Evolutionary conservation across 116 monocot genomes (phyloP), one percentile per base, ranked within the genome.

Genomic region (Zostera marina): DNA sequence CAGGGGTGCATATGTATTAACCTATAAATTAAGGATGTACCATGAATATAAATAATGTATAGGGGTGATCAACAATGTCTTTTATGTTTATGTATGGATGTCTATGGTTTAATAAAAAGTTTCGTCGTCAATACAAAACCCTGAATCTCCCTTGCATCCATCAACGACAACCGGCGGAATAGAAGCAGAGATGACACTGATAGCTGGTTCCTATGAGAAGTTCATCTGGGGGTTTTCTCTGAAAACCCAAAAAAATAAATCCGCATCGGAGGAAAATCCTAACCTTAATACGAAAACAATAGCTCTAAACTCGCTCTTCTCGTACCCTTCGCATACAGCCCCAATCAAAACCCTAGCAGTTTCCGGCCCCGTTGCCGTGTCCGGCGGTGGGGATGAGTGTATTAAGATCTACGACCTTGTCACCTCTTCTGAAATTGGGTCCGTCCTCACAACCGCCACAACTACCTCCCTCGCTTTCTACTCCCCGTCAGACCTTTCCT

Each of bases 201-300:
- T 96, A 22, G 96, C 96, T 16, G 96, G 96, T 8, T 96, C 96
- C 5, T 96, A 96, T 76, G 96, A 96, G 77, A 73, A 71, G 47
- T 89, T 82, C 67, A 78, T 96, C 46, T 96, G 94, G 94, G 89
- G 96, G 7, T 96, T 82, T 76, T 79, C 88, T 44, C 70, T 85
- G 64, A 76, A 80, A 70, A 74, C 68, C 76, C 67, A 71, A 68
- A 68, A 44, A 26, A 57, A 24, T 58, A 46, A 56, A 13, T 5
- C 59, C 41, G 17, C 0, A 47, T 17, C 1, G 21, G 68, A 54
- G 23, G 60, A 61, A 22, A 43, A 41, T 2, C 23, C 14, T 3
- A 22, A 24, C 13, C 12, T 59, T n/a, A 44, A 39, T 7, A 9
- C 69, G 20, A 39, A 75, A 68, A 44, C 65, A 59, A 70, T 66